Evolutionary conservation across 176 grass and related monocot species (phyloP), one percentile per base, ranked within the genome.

Genomic region (Zoysia japonica): DNA sequence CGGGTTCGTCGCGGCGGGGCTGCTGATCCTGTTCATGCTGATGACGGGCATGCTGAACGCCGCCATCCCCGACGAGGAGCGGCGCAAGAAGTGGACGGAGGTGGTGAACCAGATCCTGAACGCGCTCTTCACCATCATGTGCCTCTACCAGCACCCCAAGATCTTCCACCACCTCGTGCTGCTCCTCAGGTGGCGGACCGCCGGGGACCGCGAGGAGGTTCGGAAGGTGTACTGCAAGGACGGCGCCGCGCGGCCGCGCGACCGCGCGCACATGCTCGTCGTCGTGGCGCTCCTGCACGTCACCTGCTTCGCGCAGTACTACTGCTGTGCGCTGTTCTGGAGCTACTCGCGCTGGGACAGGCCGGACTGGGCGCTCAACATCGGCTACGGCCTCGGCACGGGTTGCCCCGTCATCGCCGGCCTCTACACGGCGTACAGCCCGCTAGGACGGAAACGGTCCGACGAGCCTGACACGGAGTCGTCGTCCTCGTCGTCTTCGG

Each of bases 71-170:
- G 70, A 87, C 35, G 90, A 88, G 71, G 72, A 79, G n/a, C 70
- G 16, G 74, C 89, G 96, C 42, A 88, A 92, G 61, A 79, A 88
- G 75, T 99, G 96, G 96, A 88, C 48, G 19, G 92, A 99, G 82
- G 79, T 89, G 77, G 72, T 79, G 79, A 95, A 99, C 78, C 96
- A 99, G 82, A 93, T 99, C 64, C 84, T 99, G 28, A 99, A 99
- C 73, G 96, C 92, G 74, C 88, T 99, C 82, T 95, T 99, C 84
- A 99, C 96, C 67, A 88, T 95, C 86, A 91, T 99, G 90, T 99
- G 92, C 81, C 61, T 99, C 15, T 99, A 95, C 78, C 88, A 95
- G 66, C 90, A 99, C 61, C 96, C 96, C 59, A 93, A 72, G 61
- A 71, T 99, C 65, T 91, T 88, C 75, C 91, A 99, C 84, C 96